Evolutionary conservation across 345 rosid species (phyloP).

Genomic region (Carallia brachiata): DNA sequence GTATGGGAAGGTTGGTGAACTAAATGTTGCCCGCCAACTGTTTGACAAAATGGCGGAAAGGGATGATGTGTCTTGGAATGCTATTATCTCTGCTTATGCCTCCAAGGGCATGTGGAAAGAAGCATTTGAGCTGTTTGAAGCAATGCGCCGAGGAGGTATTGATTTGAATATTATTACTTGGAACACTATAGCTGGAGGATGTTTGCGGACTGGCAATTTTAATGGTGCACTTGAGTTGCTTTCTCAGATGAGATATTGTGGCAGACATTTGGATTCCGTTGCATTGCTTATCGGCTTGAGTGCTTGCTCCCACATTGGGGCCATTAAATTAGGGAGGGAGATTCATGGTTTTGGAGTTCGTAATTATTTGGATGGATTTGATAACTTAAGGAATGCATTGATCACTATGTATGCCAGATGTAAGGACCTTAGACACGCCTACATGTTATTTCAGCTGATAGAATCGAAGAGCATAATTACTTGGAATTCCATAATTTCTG

Average conservation of each 20-base stretch:
- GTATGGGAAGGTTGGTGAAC: conserved; percentile 62
- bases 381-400: conserved; percentile 59
- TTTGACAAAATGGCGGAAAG: conserved; percentile 61
- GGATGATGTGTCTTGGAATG: conserved; percentile 78
- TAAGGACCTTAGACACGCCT: conserved; percentile 45
- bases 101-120: conserved; percentile 62
- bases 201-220: conserved; percentile 47
- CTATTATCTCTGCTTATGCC: conserved; percentile 62
- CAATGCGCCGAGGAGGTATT: conserved; percentile 46
- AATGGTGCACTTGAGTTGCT: conserved; percentile 48
- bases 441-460: conserved; percentile 38
- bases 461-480: conserved; percentile 47
- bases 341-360: conserved; percentile 62
- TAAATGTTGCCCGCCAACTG: conserved; percentile 43
- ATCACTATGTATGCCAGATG: conserved; percentile 79
- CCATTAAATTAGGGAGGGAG: conserved; percentile 53
- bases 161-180: conserved; percentile 54
- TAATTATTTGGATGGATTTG: conserved; percentile 29
- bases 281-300: conserved; percentile 58
- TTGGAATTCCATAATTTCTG: conserved; percentile 82
- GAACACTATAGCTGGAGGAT: conserved; percentile 69
- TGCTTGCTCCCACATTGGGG: conserved; percentile 64
- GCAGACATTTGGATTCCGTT: conserved; percentile 46
- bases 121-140: conserved; percentile 56
- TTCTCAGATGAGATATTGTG: conserved; percentile 45